Conservation (phyloP, 176 grass and related monocot species). For the Oryza glumipatula region DNA sequence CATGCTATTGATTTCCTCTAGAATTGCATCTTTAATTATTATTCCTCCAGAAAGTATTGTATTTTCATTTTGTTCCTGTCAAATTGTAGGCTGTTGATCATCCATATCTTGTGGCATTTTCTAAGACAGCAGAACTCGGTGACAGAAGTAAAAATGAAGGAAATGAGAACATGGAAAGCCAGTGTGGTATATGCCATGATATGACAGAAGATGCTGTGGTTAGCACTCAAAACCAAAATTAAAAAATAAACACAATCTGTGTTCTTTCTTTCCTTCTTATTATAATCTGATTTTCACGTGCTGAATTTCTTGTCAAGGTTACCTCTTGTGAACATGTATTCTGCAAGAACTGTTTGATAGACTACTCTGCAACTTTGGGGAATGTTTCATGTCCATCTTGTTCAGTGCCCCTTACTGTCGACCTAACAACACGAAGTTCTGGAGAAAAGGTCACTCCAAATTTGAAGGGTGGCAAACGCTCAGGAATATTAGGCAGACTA, state of each 20-base stretch:
- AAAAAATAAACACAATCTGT: neutral
- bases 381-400: conserved; percentile 79
- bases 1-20: conserved; percentile 29
- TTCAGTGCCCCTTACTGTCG: conserved; percentile 79
- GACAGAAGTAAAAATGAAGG: conserved; percentile 47
- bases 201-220: conserved; percentile 81
- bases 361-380: conserved; percentile 69
- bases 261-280: conserved; percentile 27
- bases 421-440: conserved; percentile 58
- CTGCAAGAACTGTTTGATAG: conserved; percentile 90
- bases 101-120: conserved; percentile 94
- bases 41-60: conserved; percentile 30
- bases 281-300: conserved; percentile 15
- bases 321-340: conserved; percentile 87
- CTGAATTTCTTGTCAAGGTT: conserved; percentile 57
- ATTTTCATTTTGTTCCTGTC: conserved; percentile 13
- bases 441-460: conserved; percentile 44
- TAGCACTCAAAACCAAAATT: conserved; percentile 25
- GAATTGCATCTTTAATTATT: conserved; percentile 8
- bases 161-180: conserved; percentile 43
- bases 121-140: conserved; percentile 57
- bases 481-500: conserved; percentile 82
- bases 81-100: conserved; percentile 85
- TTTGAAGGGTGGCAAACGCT: conserved; percentile 63
- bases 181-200: conserved; percentile 75